A percentile compares a stretch with the other conserved stretches of the same genome.
Conservation (phyloP, 1,284 basidiomycete genomes). For the Leccinum griseonigrum region DNA sequence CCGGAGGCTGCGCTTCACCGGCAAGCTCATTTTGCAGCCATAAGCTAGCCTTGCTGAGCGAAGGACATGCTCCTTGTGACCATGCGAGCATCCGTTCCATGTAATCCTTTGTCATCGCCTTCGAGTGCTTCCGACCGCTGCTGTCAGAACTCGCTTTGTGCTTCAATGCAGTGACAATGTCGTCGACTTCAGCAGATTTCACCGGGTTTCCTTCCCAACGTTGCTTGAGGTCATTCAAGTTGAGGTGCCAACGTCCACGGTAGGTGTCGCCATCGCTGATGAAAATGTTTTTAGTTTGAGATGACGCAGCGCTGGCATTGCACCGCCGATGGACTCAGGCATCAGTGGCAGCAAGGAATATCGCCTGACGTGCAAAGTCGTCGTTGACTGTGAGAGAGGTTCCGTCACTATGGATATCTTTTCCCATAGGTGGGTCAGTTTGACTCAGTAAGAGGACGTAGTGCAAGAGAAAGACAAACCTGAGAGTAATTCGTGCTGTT, state of each 20-base stretch:
- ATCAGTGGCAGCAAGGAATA: conserved; percentile 66
- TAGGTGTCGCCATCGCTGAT: not conserved
- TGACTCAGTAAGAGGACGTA: not conserved
- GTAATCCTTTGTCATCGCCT: not conserved
- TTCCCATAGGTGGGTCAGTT: conserved; percentile 41
- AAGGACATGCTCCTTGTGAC: not conserved
- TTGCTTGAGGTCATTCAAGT: not conserved
- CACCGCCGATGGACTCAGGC: not conserved
- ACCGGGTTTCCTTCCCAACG: not conserved
- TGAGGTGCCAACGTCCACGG: not conserved
- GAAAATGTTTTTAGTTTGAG: not conserved
- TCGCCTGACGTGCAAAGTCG: conserved; percentile 71
- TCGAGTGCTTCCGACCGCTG: not conserved
- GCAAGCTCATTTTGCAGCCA: not conserved
- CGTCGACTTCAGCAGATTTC: not conserved
- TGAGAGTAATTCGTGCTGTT: conserved; percentile 70
- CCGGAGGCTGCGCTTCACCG: not conserved
- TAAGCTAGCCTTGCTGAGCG: conserved; percentile 2
- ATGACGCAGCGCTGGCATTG: not conserved
- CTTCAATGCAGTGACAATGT: not conserved
- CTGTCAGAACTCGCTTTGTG: not conserved
- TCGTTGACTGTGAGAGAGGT: conserved; percentile 62
- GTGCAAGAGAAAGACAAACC: conserved; percentile 44
- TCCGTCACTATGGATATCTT: conserved; percentile 55
- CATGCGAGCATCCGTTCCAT: not conserved